Conservation (phyloP, 768 basidiomycete genomes). For the Suillus brevipes region DNA sequence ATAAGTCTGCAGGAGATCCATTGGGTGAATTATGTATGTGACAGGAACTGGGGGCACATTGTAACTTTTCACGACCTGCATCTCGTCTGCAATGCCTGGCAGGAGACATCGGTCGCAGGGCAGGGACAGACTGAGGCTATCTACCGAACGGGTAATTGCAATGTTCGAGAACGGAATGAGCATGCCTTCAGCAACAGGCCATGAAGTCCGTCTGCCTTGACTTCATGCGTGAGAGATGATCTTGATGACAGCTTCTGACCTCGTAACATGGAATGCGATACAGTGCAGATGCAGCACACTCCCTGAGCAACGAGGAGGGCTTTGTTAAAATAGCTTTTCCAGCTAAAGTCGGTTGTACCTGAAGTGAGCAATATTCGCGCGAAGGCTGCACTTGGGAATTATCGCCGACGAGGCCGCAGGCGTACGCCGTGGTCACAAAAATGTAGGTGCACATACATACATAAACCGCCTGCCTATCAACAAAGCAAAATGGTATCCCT, state of each 20-base stretch:
- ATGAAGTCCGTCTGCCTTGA: not conserved
- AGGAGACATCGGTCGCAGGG: not conserved
- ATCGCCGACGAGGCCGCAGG: not conserved
- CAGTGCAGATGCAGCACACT: not conserved
- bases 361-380: not conserved
- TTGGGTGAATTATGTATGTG: not conserved
- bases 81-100: not conserved
- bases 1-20: not conserved
- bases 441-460: conserved; percentile 1
- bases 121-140: not conserved
- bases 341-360: not conserved
- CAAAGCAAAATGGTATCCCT: not conserved
- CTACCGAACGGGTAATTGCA: not conserved
- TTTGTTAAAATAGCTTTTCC: not conserved
- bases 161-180: not conserved
- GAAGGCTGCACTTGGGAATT: not conserved
- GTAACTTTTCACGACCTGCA: not conserved
- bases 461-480: not conserved
- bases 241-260: not conserved
- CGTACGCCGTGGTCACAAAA: not conserved
- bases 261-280: not conserved
- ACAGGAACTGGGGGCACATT: not conserved
- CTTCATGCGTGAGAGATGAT: not conserved
- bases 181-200: not conserved
- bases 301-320: not conserved